Base-by-base conservation (phyloP, 345 rosid genomes). In the Melaleuca quinquenervia region DNA sequence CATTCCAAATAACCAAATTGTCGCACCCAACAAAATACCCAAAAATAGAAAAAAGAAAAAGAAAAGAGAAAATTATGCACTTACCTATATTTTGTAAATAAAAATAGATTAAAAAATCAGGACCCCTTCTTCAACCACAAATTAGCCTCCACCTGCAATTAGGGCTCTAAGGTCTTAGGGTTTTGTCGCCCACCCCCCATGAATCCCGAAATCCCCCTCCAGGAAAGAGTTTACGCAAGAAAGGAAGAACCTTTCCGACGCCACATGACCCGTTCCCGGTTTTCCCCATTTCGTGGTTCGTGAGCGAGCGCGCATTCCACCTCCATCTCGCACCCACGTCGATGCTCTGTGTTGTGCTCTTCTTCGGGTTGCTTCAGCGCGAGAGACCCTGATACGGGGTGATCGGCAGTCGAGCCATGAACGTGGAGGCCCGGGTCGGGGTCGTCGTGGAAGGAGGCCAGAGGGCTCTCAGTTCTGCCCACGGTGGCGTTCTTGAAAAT, bases 371-470 rank as follows among this genome's bases (percentile, higher is more conserved):
- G 76, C 26, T 41, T 41, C 41, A 41, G 15, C 44, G 85, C 55
- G 29, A 41, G 36, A 48, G 74, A 50, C 84, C 50, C 64, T 62
- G 84, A 82, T 86, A 49, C 82, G 84, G 56, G 16, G 85, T 16
- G 53, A n/a, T 6, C 27, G 83, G 15, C 41, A 82, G 13, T 54
- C 52, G 22, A 52, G 52, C 75, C 48, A 90, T 91, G 92, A 90
- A 89, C n/a, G 88, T 92, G 91, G 97, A 95, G 50, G 98, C 98
- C 14, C 90, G 96, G 88, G 98, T 95, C 58, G 96, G 98, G 55
- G 92, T 91, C 86, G 96, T 92, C 84, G 92, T 92, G 75, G 97
- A 95, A 82, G 97, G 96, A 86, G 91, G 95, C 12, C 96, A 93
- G 84, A 89, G 92, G 84, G 78, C 78, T 36, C 78, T 70, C 78